phyloP scores from a whole-genome alignment of 768 basidiomycete genomes.

The Termitomyces sp. region DNA sequence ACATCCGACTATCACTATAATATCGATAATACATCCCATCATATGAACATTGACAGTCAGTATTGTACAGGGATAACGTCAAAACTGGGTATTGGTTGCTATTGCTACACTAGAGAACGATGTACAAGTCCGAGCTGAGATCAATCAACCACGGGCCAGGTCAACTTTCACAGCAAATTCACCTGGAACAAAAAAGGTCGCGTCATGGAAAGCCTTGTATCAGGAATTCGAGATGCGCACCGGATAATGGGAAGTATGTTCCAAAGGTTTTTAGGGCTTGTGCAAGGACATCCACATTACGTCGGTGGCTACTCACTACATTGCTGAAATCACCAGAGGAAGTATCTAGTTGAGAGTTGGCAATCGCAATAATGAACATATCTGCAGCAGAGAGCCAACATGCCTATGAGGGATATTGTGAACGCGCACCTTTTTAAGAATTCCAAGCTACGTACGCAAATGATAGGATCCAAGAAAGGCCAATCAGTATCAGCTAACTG shows the following conservation, averaged over 20 bases:
- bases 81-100: neutral
- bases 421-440: neutral
- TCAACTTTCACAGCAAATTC: constrained; percentile 8
- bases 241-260: constrained; percentile 12
- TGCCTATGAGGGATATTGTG: constrained; percentile 5
- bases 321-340: constrained; percentile 4
- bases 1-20: too few relatives aligned
- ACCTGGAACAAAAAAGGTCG: neutral
- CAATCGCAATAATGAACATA: constrained; percentile 14
- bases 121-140: neutral
- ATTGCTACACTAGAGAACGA: constrained; percentile 1
- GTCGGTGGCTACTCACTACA: constrained; percentile 4
- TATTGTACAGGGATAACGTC: neutral
- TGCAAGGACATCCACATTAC: constrained; percentile 9
- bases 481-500: constrained; percentile 46
- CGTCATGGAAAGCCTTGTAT: neutral
- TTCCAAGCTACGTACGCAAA: constrained; percentile 35
- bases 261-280: constrained; percentile 13
- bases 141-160: constrained; percentile 5
- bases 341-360: constrained; percentile 1
- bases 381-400: constrained; percentile 16
- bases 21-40: too few relatives aligned
- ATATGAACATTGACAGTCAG: neutral
- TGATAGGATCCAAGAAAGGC: constrained; percentile 46
- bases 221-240: constrained; percentile 4